phyloP scores from a whole-genome alignment of 768 basidiomycete genomes.

The Tricholoma furcatifolium region DNA sequence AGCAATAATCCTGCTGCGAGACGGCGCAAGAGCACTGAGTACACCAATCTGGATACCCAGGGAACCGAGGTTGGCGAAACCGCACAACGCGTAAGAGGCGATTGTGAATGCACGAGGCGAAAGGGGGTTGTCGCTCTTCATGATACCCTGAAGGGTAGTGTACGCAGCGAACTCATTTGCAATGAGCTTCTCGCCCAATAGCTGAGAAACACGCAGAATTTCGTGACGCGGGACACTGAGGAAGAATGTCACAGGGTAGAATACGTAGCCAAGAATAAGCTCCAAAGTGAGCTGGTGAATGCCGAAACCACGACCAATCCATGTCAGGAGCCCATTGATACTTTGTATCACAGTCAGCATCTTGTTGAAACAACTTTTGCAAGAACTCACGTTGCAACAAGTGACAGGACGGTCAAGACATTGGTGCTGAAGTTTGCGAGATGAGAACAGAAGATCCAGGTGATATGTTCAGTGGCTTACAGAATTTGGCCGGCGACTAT shows the following conservation, averaged over 20 bases:
- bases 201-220: constrained; percentile 75
- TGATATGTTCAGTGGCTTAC: constrained; percentile 37
- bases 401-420: constrained; percentile 80
- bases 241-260: constrained; percentile 87
- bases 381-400: constrained; percentile 56
- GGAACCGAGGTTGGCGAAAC: constrained; percentile 86
- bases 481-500: constrained; percentile 86
- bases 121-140: constrained; percentile 47
- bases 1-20: constrained; percentile 69
- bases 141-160: constrained; percentile 50
- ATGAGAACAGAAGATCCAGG: constrained; percentile 2
- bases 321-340: constrained; percentile 84
- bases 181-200: constrained; percentile 84
- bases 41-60: constrained; percentile 76
- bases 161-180: constrained; percentile 89
- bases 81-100: constrained; percentile 84
- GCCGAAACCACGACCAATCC: constrained; percentile 85
- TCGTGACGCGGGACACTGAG: constrained; percentile 77
- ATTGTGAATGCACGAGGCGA: constrained; percentile 78
- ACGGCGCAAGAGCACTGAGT: constrained; percentile 43
- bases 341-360: constrained; percentile 2
- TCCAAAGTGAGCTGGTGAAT: constrained; percentile 82
- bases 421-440: constrained; percentile 52
- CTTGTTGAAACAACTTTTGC: background rate
- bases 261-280: constrained; percentile 81